A percentile compares a stretch with the other conserved stretches of the same genome.
phyloP scores from a whole-genome alignment of 345 rosid genomes.

The Moricandia arvensis region DNA sequence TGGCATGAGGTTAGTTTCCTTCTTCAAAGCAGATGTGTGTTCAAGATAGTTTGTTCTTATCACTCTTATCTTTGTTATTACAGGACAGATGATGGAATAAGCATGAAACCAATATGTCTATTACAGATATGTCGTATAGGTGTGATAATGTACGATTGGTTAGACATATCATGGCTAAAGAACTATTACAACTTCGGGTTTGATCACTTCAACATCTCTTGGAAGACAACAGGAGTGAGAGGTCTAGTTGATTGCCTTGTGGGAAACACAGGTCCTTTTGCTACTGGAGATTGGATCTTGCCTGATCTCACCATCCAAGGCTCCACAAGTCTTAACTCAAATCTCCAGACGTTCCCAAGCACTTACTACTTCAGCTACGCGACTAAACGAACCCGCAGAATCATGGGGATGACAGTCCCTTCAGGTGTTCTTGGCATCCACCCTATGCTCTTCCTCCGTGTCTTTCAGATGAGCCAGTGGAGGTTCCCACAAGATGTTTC shows the following conservation, averaged over 20 bases:
- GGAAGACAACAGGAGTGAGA: constrained; percentile 69
- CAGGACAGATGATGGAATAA: constrained; percentile 83
- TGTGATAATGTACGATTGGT: constrained; percentile 84
- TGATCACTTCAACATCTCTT: constrained; percentile 83
- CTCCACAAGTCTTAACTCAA: constrained; percentile 57
- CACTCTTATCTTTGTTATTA: not conserved
- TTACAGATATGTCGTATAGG: constrained; percentile 93
- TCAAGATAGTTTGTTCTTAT: not conserved
- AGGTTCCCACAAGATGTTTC: constrained; percentile 58
- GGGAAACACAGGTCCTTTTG: constrained; percentile 87
- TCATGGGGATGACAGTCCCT: constrained; percentile 75
- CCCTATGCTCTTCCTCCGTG: constrained; percentile 81
- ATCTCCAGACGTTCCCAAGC: constrained; percentile 66
- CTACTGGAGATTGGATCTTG: constrained; percentile 91
- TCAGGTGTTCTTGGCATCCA: constrained; percentile 80
- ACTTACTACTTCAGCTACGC: constrained; percentile 96
- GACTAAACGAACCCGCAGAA: constrained; percentile 74
- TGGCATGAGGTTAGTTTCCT: constrained; percentile 82
- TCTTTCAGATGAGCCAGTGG: constrained; percentile 94
- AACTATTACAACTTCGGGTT: constrained; percentile 89
- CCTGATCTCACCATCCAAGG: constrained; percentile 98
- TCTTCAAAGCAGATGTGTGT: not conserved
- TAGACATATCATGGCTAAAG: constrained; percentile 82
- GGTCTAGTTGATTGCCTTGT: constrained; percentile 73
- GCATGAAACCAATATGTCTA: constrained; percentile 72